Evolutionary conservation across 768 basidiomycete genomes (phyloP), one percentile per base, ranked within the genome.

Genomic region (Hypholoma sublateritium): DNA sequence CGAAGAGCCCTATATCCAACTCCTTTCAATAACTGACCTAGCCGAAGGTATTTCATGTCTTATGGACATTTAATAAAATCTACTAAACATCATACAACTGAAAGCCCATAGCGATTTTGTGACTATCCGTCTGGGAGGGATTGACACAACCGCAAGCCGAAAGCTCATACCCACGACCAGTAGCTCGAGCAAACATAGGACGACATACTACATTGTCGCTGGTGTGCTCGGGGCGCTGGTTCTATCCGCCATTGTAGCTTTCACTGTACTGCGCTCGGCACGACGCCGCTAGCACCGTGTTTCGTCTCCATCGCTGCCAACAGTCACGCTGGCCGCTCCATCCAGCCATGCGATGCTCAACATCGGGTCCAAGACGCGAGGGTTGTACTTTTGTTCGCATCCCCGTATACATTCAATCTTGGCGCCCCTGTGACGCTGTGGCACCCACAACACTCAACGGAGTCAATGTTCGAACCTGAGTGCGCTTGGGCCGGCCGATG

Each of bases 1-100:
- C 47, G 74, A 69, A 5, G 67, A 70, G 25, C 86, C 88, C 0
- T 90, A 79, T 71, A 74, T 88, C 42, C 88, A 90, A 63, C 70
- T 90, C 14, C 75, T 86, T 42, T 77, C 86, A 0, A 73, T 75
- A 8, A 89, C 88, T 50, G 72, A 83, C 60, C 65, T 70, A 25
- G 62, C 74, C 4, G 68, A 77, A 72, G 72, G 79, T 76, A 13
- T 16, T 59, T 43, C 41, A 39, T 28, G 53, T 22, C 12, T 44
- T 24, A 36, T 44, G 19, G 43, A n/a, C n/a, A n/a, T n/a, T n/a
- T n/a, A n/a, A n/a, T n/a, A n/a, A n/a, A n/a, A n/a, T n/a, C n/a
- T n/a, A n/a, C n/a, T n/a, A n/a, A n/a, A n/a, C n/a, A n/a, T n/a
- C n/a, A n/a, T n/a, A n/a, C n/a, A n/a, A n/a, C 46, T 12, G 35